Evolutionary conservation across 768 basidiomycete genomes (phyloP), one percentile per base, ranked within the genome.

Genomic region (Suillus americanus): DNA sequence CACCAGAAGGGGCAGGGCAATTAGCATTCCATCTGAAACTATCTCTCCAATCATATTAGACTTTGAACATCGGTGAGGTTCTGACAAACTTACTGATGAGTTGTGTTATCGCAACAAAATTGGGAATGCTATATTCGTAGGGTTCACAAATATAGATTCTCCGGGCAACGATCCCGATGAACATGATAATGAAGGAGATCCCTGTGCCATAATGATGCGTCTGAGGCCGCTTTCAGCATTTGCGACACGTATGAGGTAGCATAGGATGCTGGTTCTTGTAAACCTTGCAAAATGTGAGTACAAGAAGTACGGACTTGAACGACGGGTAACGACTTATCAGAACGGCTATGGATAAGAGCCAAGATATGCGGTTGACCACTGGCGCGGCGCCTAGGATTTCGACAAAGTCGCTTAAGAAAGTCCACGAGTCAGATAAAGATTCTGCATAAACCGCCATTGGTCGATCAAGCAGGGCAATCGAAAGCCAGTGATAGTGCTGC

Each of bases 211-310:
- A 61, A 56, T 28, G 37, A 65, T 30, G n/a, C 64, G 65, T 9
- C 64, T 63, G 20, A 66, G 64, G 8, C 4, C 56, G 33, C 35
- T 61, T 16, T 63, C 64, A 0, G 69, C 69, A 30, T 64, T 67
- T 13, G 57, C 62, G 7, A 68, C 25, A 35, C 68, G 71, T 14
- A 73, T 50, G 61, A 73, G 66, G 23, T 74, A 74, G 30, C 67
- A 16, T 40, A 76, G 48, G 48, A 74, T 66, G 61, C 73, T 74
- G 20, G 57, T 55, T n/a, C 73, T 68, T 6, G 33, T 5, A 33
- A 33, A 33, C 33, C 5, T 33, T 33, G 33, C 33, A 33, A 4
- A 6, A 33, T 6, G 33, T 33, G 33, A 33, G 33, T 33, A 33
- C 33, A 33, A 33, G 33, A 33, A 33, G 33, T 33, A 33, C 33